Evolutionary conservation across 805 yeast species (phyloP).

Genomic region (Torulaspora franciscae): DNA sequence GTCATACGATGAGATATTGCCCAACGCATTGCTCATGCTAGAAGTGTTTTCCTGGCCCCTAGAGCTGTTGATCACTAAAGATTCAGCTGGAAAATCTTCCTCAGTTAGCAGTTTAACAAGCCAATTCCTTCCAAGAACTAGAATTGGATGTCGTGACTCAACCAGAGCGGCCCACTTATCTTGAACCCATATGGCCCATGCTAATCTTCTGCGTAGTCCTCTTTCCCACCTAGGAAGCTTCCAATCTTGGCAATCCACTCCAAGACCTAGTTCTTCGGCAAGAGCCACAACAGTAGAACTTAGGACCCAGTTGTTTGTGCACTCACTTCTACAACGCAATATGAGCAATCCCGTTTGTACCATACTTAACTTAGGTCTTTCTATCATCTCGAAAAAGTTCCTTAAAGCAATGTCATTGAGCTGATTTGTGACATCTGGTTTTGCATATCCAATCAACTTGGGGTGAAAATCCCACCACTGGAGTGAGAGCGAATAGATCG

Average conservation of each 20-base stretch:
- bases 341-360: constrained; percentile 84
- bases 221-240: constrained; percentile 93
- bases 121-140: constrained; percentile 72
- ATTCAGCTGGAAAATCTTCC: constrained; percentile 73
- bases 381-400: constrained; percentile 65
- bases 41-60: constrained; percentile 2
- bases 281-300: constrained; percentile 83
- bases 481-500: constrained; percentile 81
- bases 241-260: constrained; percentile 89
- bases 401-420: constrained; percentile 63
- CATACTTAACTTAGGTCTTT: constrained; percentile 84
- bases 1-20: constrained; percentile 25
- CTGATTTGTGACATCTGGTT: constrained; percentile 65
- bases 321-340: constrained; percentile 51
- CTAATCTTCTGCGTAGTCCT: constrained; percentile 77
- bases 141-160: constrained; percentile 82
- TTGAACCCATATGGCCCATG: constrained; percentile 93
- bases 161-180: constrained; percentile 86
- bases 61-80: constrained; percentile 30
- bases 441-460: constrained; percentile 63
- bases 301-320: constrained; percentile 77
- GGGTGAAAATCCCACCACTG: constrained; percentile 88
- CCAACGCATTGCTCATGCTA: constrained; percentile 11
- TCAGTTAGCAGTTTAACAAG: constrained; percentile 60
- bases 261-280: constrained; percentile 86